These are phyloP conservation scores for Ganoderma lingzhi DNA, from an alignment of 1,284 basidiomycete genomes.

Conservation along the genomic window DNA sequence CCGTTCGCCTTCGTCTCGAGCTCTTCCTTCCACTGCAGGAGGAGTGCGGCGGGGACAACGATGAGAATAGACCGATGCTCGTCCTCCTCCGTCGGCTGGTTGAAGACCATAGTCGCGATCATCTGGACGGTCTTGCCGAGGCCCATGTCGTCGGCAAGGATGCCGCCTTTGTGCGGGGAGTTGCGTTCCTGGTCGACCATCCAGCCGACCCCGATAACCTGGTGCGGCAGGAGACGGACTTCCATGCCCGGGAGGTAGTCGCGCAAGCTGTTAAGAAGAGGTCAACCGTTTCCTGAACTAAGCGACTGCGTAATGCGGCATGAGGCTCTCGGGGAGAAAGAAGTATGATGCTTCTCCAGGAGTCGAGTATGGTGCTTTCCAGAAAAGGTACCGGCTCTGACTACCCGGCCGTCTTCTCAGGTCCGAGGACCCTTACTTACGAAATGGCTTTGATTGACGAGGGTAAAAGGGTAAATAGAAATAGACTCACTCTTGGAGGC, in stretches of 20 bases:
- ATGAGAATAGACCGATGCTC: conserved; percentile 63
- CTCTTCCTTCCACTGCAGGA: conserved; percentile 78
- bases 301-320: not conserved
- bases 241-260: conserved; percentile 69
- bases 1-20: conserved; percentile 68
- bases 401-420: not conserved
- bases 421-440: conserved; percentile 4
- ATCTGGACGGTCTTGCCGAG: conserved; percentile 80
- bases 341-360: not conserved
- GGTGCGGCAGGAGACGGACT: conserved; percentile 73
- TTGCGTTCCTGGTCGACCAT: conserved; percentile 65
- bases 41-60: conserved; percentile 73
- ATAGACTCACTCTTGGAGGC: conserved; percentile 52
- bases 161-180: conserved; percentile 66
- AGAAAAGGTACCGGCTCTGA: not conserved
- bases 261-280: conserved; percentile 46
- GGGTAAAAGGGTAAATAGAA: not conserved
- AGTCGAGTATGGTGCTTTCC: not conserved
- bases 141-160: conserved; percentile 94
- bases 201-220: conserved; percentile 79
- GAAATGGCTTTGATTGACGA: not conserved
- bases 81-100: conserved; percentile 57
- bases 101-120: conserved; percentile 75
- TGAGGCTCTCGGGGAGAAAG: not conserved
- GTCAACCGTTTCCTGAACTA: not conserved